A percentile compares a stretch with the other conserved stretches of the same genome.
phyloP scores from a whole-genome alignment of 345 rosid species.

The Trapa incisa region DNA sequence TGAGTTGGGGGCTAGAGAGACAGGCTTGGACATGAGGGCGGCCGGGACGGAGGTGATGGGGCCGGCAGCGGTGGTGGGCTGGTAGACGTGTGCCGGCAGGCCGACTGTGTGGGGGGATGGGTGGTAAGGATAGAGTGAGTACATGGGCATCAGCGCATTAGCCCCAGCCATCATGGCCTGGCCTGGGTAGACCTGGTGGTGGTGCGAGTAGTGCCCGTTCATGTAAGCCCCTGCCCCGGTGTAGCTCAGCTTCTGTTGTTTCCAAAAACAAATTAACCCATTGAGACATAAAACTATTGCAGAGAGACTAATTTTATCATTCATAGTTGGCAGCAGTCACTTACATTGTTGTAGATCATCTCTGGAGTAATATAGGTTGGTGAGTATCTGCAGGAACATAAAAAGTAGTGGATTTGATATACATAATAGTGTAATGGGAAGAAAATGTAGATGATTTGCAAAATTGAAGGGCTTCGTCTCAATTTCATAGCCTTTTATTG shows the following conservation, averaged over 20 bases:
- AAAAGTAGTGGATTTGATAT: no score
- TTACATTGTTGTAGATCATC: conserved; percentile 58
- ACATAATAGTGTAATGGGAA: no score
- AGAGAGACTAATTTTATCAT: no score
- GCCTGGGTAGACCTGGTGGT: conserved; percentile 45
- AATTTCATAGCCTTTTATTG: no score
- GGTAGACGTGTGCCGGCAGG: conserved; percentile 54
- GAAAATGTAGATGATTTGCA: no score
- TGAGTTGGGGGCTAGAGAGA: conserved; percentile 36
- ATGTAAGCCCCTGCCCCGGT: conserved; percentile 51
- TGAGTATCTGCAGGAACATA: conserved; percentile 34
- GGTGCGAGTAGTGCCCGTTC: conserved; percentile 48
- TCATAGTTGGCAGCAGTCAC: conserved; percentile 2
- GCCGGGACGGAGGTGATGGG: conserved; percentile 31
- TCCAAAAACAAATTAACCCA: no score
- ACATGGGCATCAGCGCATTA: conserved; percentile 69
- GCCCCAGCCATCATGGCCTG: conserved; percentile 53
- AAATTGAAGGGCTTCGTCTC: no score
- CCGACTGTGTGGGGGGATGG: conserved; percentile 62
- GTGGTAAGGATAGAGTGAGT: conserved; percentile 60
- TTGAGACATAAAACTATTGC: background rate
- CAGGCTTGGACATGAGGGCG: conserved; percentile 44
- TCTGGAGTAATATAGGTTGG: conserved; percentile 56
- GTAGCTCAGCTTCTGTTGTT: conserved; percentile 50
- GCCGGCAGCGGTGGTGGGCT: conserved; percentile 28